Evolutionary conservation across 306 rosid genomes (phyloP).

Genomic region (Medicago lupulina): DNA sequence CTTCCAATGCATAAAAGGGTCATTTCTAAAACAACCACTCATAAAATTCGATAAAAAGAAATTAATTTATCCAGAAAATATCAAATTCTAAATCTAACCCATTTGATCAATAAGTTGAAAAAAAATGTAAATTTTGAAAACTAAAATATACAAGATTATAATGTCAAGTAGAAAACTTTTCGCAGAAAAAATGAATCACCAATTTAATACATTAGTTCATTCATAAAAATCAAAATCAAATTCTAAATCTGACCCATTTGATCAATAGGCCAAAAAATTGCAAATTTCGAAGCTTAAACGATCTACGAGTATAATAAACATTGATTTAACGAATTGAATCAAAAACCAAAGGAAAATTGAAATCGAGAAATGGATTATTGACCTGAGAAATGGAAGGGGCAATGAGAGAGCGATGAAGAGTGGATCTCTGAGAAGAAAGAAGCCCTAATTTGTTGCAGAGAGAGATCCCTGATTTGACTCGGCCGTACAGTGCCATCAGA

Average conservation of each 20-base stretch:
- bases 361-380: neutral
- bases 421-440: constrained; percentile 54
- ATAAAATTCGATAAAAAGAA: too few relatives aligned
- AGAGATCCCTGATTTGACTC: constrained; percentile 71
- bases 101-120: neutral
- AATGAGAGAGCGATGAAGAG: constrained; percentile 49
- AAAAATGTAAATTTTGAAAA: neutral
- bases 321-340: neutral
- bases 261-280: neutral
- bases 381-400: constrained; percentile 59
- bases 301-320: neutral
- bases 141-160: too few relatives aligned
- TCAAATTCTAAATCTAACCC: too few relatives aligned
- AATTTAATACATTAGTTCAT: neutral
- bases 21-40: too few relatives aligned
- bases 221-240: neutral
- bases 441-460: constrained; percentile 50
- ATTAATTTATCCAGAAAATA: too few relatives aligned
- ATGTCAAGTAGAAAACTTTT: too few relatives aligned
- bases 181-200: neutral
- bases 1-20: too few relatives aligned
- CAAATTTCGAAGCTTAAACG: neutral
- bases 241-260: neutral
- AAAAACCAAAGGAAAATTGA: neutral
- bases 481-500: constrained; percentile 63